phyloP scores from a whole-genome alignment of 495 filamentous ascomycete species.

The Cryomyces minteri region DNA sequence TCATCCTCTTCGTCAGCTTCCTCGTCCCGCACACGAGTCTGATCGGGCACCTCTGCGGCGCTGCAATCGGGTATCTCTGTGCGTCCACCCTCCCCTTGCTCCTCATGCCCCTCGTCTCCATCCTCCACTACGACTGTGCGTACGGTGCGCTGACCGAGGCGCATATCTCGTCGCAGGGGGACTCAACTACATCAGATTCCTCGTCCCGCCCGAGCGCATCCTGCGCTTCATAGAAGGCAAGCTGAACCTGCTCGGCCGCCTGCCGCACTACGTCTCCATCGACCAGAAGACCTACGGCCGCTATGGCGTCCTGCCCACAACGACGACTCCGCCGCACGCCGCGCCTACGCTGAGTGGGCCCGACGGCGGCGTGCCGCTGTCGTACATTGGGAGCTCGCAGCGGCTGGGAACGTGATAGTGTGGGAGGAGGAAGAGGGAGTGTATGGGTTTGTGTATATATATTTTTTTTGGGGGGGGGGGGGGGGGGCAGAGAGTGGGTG shows the following conservation, averaged over 20 bases:
- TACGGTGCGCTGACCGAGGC: neutral
- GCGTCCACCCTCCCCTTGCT: conserved; percentile 16
- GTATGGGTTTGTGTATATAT: too few relatives aligned
- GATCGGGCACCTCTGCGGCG: conserved; percentile 69
- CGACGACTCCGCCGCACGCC: conserved; percentile 17
- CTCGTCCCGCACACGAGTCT: conserved; percentile 66
- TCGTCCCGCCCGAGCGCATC: conserved; percentile 66
- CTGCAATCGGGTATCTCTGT: conserved; percentile 74
- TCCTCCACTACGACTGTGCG: neutral
- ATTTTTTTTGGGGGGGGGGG: too few relatives aligned
- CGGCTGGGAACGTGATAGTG: conserved; percentile 37
- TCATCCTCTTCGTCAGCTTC: conserved; percentile 49
- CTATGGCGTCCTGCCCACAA: conserved; percentile 68
- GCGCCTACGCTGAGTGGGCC: conserved; percentile 19
- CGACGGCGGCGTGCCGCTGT: conserved; percentile 27
- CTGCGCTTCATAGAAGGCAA: conserved; percentile 72
- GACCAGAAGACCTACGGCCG: conserved; percentile 96
- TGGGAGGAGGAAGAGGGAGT: neutral
- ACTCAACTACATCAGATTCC: conserved; percentile 64
- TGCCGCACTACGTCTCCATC: conserved; percentile 79
- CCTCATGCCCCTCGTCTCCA: neutral
- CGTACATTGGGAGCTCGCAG: conserved; percentile 40
- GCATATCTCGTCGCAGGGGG: conserved; percentile 34
- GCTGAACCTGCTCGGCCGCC: conserved; percentile 57
- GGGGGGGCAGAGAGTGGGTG: too few relatives aligned